Evolutionary conservation across 495 filamentous ascomycete genomes (phyloP).

Genomic region (Cercophora sp.): DNA sequence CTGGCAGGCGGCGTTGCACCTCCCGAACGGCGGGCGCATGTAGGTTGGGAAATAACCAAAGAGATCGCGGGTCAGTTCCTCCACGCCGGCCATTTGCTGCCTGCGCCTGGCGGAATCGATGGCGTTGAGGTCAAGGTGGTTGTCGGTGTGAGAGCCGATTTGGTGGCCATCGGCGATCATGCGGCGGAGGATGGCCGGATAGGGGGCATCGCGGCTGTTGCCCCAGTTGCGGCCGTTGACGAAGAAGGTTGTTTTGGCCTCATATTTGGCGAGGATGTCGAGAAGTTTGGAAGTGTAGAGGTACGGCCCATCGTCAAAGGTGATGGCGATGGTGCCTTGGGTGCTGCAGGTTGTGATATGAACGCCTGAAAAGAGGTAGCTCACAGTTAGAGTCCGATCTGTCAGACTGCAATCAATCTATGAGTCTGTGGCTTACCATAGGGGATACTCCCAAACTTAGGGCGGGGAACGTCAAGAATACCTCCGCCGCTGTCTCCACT

Average conservation of each 20-base stretch:
- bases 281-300: conserved; percentile 56
- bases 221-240: conserved; percentile 60
- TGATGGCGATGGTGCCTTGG: conserved; percentile 58
- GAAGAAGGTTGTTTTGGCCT: conserved; percentile 63
- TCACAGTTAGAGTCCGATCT: background rate
- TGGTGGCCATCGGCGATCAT: conserved; percentile 63
- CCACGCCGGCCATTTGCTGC: conserved; percentile 60
- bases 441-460: conserved; percentile 13
- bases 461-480: conserved; percentile 11
- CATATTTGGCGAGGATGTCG: conserved; percentile 52
- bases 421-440: conserved; percentile 6
- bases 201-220: conserved; percentile 35
- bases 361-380: background rate
- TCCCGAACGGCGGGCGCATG: conserved; percentile 69
- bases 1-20: conserved; percentile 48
- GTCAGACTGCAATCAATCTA: too few species aligned
- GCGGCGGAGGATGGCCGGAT: conserved; percentile 33
- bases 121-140: conserved; percentile 58
- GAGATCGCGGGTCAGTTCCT: conserved; percentile 62
- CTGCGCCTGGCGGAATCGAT: conserved; percentile 43
- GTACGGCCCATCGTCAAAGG: conserved; percentile 66
- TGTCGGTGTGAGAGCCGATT: conserved; percentile 68
- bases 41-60: conserved; percentile 65
- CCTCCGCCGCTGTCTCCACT: conserved; percentile 11
- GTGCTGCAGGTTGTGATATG: conserved; percentile 54